phyloP scores from a whole-genome alignment of 176 grass and related monocot genomes.

The Aegilops speltoides region DNA sequence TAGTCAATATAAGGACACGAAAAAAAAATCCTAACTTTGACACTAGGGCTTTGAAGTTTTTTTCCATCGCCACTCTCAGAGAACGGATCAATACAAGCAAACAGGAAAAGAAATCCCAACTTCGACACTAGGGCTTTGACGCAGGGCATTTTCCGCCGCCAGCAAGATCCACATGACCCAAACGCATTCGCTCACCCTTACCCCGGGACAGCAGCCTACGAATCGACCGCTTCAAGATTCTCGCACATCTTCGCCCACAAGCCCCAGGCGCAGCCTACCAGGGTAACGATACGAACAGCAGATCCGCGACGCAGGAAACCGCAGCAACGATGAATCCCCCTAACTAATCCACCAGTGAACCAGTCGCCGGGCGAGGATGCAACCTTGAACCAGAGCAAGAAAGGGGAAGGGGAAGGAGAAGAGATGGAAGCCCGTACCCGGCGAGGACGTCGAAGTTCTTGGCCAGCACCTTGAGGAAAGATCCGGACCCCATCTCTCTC shows the following conservation, averaged over 20 bases:
- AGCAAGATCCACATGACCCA: neutral
- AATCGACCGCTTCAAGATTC: slow-evolving; percentile 10
- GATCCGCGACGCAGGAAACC: neutral
- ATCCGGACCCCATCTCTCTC: slow-evolving; percentile 76
- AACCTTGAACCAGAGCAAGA: neutral
- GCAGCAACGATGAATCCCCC: neutral
- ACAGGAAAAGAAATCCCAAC: neutral
- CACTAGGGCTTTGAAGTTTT: neutral
- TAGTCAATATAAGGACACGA: neutral
- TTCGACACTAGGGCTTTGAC: neutral
- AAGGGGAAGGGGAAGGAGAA: neutral
- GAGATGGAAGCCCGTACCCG: slow-evolving; percentile 35
- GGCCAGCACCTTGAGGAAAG: slow-evolving; percentile 86
- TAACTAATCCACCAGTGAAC: neutral
- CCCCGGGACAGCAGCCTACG: neutral
- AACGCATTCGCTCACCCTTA: neutral
- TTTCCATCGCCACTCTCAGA: neutral
- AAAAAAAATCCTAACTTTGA: neutral
- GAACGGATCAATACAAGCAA: neutral
- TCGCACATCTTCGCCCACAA: slow-evolving; percentile 1
- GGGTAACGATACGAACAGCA: neutral
- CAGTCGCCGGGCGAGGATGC: neutral
- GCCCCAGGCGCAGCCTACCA: neutral
- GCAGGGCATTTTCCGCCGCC: neutral
- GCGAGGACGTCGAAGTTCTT: slow-evolving; percentile 89